phyloP scores from a whole-genome alignment of 2,329 filamentous ascomycete species.

The Zymoseptoria ardabiliae region DNA sequence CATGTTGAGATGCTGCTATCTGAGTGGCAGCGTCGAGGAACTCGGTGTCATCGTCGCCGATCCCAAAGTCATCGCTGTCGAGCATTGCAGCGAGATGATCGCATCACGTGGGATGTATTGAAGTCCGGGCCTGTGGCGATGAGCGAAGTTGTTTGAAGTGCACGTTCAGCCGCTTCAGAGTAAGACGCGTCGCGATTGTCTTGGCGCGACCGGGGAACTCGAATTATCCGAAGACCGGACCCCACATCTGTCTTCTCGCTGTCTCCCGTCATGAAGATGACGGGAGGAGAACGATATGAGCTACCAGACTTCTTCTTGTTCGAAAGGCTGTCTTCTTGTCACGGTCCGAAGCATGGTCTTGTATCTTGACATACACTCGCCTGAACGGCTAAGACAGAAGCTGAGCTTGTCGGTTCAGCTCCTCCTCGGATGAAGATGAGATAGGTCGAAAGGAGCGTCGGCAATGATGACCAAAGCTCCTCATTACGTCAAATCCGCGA shows the following conservation, averaged over 20 bases:
- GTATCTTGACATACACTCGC: no score
- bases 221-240: neutral
- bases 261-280: no score
- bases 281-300: no score
- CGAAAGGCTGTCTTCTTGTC: no score
- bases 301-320: no score
- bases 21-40: constrained; percentile 28
- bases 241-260: neutral
- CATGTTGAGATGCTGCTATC: constrained; percentile 23
- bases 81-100: constrained; percentile 16
- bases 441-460: neutral
- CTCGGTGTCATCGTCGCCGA: constrained; percentile 27
- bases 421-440: neutral
- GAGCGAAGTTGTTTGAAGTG: neutral
- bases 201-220: neutral
- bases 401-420: neutral
- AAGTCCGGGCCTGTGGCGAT: neutral
- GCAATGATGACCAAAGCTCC: neutral
- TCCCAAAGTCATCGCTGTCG: constrained; percentile 28
- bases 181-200: neutral
- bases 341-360: no score
- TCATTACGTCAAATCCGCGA: neutral
- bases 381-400: neutral
- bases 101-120: constrained; percentile 5
- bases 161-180: neutral